Base-by-base conservation (phyloP, 345 rosid genomes). In the Stellera chamaejasme region DNA sequence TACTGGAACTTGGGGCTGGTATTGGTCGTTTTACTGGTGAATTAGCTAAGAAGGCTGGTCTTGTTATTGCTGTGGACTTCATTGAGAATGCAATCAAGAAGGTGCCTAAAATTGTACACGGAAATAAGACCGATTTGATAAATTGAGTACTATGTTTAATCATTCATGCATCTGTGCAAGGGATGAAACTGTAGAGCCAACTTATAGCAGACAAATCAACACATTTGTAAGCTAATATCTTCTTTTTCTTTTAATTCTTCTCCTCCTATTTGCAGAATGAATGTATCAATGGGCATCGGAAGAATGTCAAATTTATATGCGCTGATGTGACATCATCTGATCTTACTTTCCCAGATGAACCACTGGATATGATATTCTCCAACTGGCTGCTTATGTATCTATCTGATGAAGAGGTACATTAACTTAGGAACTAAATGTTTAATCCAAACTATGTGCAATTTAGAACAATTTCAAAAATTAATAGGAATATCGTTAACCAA, bases 341-440 rank as follows among this genome's bases (percentile, higher is more conserved):
- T 43, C 61, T 93, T 78, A 64, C 68, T 3, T 61, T 93, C 59
- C 39, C 92, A 6, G 77, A 83, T 43, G 90, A 60, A 52, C 87
- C 96, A 11, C 58, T 90, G 66, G 96, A 87, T 74, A 65, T 93
- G 64, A 75, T 90, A 26, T 90, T 93, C 68, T 93, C 99, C 1
- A 90, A 93, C 72, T 90, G 96, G 97, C 84, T 90, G 46, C 90
- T 90, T 5, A 93, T 89, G 99, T 89, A 90, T 79, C 99, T 93
- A 55, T 85, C 96, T 39, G 97, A 93, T 58, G 56, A 77, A 53
- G 97, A 93, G 90, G 97, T 93, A 70, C 47, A 52, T 23, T n/a
- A 53, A 43, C 15, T 26, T 26, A 26, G 14, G 23, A 45, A 66
- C 61, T 63, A 49, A 70, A 93, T 96, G 95, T 89, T 46, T 82